A percentile compares a stretch with the other conserved stretches of the same genome.
Evolutionary conservation across 2,329 filamentous ascomycete genomes (phyloP).

Genomic region (Pezicula neosporulosa): DNA sequence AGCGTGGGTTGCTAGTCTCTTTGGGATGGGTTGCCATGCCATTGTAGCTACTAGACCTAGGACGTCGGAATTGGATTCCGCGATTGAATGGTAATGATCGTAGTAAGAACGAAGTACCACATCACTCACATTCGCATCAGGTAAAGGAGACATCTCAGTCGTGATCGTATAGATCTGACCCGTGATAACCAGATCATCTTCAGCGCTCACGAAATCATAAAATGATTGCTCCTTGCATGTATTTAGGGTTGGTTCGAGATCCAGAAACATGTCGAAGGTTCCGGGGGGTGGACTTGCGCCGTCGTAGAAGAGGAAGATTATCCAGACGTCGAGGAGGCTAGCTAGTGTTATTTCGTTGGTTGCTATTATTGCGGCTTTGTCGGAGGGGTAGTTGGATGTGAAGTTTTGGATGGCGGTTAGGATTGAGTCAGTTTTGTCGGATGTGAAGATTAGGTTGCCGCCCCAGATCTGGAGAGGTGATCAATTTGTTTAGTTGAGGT

Average conservation of each 20-base stretch:
- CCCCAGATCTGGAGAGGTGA: slow-evolving; percentile 30
- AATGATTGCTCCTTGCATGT: slow-evolving; percentile 1
- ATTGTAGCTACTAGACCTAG: too few species aligned
- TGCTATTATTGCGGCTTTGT: slow-evolving; percentile 57
- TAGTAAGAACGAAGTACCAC: too few species aligned
- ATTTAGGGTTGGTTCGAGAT: slow-evolving; percentile 3
- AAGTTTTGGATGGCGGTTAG: slow-evolving; percentile 48
- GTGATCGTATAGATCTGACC: slow-evolving; percentile 6
- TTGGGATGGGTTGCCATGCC: too few species aligned
- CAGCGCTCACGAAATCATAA: slow-evolving; percentile 2
- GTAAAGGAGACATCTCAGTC: slow-evolving; percentile 5
- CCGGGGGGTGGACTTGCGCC: background rate
- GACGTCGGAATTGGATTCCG: too few species aligned
- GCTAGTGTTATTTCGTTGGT: slow-evolving; percentile 36
- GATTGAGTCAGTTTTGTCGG: slow-evolving; percentile 27
- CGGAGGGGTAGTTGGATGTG: slow-evolving; percentile 52
- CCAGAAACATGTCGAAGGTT: background rate
- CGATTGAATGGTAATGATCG: too few species aligned
- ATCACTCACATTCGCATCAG: background rate
- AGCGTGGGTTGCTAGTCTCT: too few species aligned
- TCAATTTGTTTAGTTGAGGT: too few species aligned
- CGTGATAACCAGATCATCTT: background rate
- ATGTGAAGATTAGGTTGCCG: slow-evolving; percentile 28
- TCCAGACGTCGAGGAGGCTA: slow-evolving; percentile 47
- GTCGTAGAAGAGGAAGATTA: slow-evolving; percentile 62